Evolutionary conservation across 768 basidiomycete genomes (phyloP), one percentile per base, ranked within the genome.

Genomic region (Mycena leptocephala): DNA sequence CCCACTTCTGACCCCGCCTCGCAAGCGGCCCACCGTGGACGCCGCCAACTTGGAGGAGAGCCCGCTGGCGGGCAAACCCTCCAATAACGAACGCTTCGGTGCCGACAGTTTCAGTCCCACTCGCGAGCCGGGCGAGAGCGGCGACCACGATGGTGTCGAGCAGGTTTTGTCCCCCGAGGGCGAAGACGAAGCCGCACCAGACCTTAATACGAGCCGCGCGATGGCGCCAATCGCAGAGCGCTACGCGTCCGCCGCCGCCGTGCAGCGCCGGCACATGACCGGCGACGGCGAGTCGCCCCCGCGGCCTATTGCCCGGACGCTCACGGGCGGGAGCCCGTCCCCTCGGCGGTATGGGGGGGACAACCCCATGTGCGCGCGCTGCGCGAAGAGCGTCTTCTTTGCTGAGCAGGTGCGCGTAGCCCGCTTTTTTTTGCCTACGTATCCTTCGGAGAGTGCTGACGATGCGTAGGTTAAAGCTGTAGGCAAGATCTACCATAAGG

Each of bases 401-500:
- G 72, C 65, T 11, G 71, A 64, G 62, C 63, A 72, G 61, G 71
- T 53, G 37, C n/a, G 59, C 28, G 26, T 14, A 48, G 43, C 30
- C 53, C 63, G 64, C 48, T 70, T 35, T 32, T 26, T 69, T 46
- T 5, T n/a, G 6, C 41, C 28, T n/a, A 43, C 16, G 24, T 32
- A 22, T 56, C 24, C 11, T 37, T 26, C 3, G 26, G 14, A 9
- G 0, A 10, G 16, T 46, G 28, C 30, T 59, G 24, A 70, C 41
- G 32, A n/a, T n/a, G 63, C 39, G 18, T 76, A 95, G 95, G 92
- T 95, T 72, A 95, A 95, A 83, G 95, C 95, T 1, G 89, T 95
- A 18, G 94, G 94, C 10, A 94, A 95, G 87, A 94, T 93, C 20
- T 96, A 88, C 84, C 95, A 96, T 78, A 95, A 95, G 80, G 86